Base-by-base conservation (phyloP, 768 basidiomycete species). In the Naematelia aurantialba region DNA sequence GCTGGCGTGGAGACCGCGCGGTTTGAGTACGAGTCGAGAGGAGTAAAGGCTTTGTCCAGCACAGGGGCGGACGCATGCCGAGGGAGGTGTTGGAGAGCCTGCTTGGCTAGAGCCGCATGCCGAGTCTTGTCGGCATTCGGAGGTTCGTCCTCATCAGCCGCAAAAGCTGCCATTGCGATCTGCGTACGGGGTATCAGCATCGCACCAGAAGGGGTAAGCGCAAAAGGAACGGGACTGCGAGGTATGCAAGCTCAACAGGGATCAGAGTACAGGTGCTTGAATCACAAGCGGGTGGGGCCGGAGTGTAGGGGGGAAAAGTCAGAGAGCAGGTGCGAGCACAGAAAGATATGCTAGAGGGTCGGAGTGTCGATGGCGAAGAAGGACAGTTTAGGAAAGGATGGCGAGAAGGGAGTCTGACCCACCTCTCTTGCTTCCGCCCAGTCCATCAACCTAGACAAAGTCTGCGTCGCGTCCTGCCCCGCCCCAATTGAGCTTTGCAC, bases 341-440 rank as follows among this genome's bases (percentile, higher is more conserved):
- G 59, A 50, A 39, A 50, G 46, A 24, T 24, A 39, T 11, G 34
- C 19, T 4, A 11, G 55, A 47, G 17, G 21, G n/a, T n/a, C n/a
- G n/a, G n/a, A n/a, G n/a, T n/a, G n/a, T n/a, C n/a, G n/a, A n/a
- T n/a, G 5, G 13, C n/a, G 42, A 21, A 30, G 12, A 24, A 34
- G 1, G 12, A 31, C 1, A 44, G 19, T 12, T 12, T 12, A 44
- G 12, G 42, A 44, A 12, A 44, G 19, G 42, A 44, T 44, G 12
- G 42, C 12, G 42, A 19, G 19, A 44, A 44, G 42, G n/a, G 21
- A 26, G 25, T 5, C 25, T 11, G 5, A 54, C 72, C 46, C 47
- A 73, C 72, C 62, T 73, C 62, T 56, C 72, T 45, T 14, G 72
- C 72, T 49, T 73, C 72, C 8, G 65, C 69, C 72, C 72, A 73